Evolutionary conservation across 164 flowering plant species (phyloP), one percentile per base, ranked within the genome.

Genomic region (Hamamelis virginiana): DNA sequence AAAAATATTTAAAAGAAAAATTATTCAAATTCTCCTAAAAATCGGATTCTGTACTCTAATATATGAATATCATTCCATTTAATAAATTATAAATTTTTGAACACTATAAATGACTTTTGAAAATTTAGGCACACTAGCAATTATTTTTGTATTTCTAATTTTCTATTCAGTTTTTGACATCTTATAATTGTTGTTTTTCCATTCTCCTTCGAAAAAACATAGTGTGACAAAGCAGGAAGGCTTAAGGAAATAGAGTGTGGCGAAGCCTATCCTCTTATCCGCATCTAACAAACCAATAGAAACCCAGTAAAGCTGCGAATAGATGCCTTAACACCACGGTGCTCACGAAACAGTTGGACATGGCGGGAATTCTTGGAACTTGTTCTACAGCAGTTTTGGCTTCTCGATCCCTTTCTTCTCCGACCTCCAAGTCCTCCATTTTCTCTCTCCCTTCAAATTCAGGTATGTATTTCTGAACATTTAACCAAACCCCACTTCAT

Each of bases 371-470:
- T 12, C 66, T 82, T 3, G 82, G 83, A 60, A 51, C 83, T 47
- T 77, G 86, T 68, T 82, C 88, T 4, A 14, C 85, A 1, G 78
- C 87, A 5, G 62, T 82, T 62, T 74, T 78, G 21, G 68, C 87
- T 64, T 81, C 86, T 69, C 63, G 69, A 19, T 51, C 81, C 45
- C 75, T 78, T 67, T 77, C 80, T 76, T 78, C 88, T 66, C 57
- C 76, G 28, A 28, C 77, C 55, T 41, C 82, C 47, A 83, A 79
- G 53, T 56, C 77, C n/a, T 65, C 76, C 23, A 3, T 74, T 72
- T 33, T 76, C 61, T 64, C 78, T 51, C 68, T 79, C 45, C 69
- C 77, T 45, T 64, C 76, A 5, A 14, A 55, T 53, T 16, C 78
- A 73, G 87, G 91, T 86, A 77, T 59, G 19, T 46, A 25, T 26